Percentiles rank a stretch among this genome's conserved stretches.
Evolutionary conservation across 768 basidiomycete genomes (phyloP).

Genomic region (Mycena metata): DNA sequence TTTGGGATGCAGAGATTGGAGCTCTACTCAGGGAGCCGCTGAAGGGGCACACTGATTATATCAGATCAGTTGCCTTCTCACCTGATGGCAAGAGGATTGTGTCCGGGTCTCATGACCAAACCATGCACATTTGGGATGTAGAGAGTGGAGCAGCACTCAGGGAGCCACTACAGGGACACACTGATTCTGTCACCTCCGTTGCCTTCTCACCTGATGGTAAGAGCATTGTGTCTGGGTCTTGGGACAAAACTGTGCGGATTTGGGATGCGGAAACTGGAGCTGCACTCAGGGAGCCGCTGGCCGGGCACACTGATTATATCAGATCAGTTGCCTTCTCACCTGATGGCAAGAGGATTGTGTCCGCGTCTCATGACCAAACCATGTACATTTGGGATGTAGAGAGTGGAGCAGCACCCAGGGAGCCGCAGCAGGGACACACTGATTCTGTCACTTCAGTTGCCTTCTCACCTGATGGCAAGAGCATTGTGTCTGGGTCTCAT

Average conservation of each 20-base stretch:
- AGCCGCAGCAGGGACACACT: not conserved
- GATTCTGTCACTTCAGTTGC: not conserved
- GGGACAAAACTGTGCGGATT: not conserved
- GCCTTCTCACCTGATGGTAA: not conserved
- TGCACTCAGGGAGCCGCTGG: not conserved
- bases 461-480: not conserved
- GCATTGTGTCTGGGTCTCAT: not conserved
- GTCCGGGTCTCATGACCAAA: no score
- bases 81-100: no score
- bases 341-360: constrained; percentile 1
- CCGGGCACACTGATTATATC: not conserved
- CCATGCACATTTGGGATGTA: no score
- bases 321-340: not conserved
- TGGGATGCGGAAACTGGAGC: not conserved
- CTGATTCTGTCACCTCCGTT: not conserved
- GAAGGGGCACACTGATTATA: no score
- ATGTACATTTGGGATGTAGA: not conserved
- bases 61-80: no score
- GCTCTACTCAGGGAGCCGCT: no score
- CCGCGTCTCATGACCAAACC: not conserved
- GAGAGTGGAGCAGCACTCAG: not conserved
- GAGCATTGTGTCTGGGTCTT: not conserved
- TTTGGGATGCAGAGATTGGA: no score
- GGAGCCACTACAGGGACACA: not conserved
- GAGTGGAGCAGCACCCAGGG: not conserved